Base-by-base conservation (phyloP, 1,284 basidiomycete species). In the Thecaphora thlaspeos region DNA sequence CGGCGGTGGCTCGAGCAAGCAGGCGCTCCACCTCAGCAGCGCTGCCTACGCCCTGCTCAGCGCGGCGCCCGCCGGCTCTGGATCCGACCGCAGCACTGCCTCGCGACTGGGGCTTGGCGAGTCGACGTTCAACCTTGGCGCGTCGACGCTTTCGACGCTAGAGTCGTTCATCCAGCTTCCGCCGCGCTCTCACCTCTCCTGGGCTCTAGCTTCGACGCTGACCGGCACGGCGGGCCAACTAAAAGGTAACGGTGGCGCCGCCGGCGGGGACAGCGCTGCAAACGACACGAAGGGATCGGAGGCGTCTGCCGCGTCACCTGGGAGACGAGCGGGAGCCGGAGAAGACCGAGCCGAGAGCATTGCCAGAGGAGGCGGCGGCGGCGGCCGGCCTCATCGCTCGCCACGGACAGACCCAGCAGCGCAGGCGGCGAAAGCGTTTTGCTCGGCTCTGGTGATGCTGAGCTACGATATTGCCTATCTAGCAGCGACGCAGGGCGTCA, bases 381-480 rank as follows among this genome's bases (percentile, higher is more conserved):
- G 26, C 26, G 26, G 26, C 26, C 26, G 26, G 11, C 11, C 26
- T 11, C 26, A 32, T 18, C 43, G 43, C n/a, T 17, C 5, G n/a
- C 28, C 8, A 32, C 24, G 9, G 21, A 19, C n/a, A 18, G 26
- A 28, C 37, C 43, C 60, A 11, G 50, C 36, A 28, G 48, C 45
- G 12, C 51, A 62, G 21, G 57, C 60, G 3, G 68, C 64, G 19
- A 51, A 54, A 39, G 59, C 61, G 17, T 72, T 70, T 39, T 48
- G 60, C 24, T 50, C 61, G 28, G 68, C 62, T 17, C 53, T 72
- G 15, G 56, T 61, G 39, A 72, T 70, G 68, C 55, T 72, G 7
- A 55, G 50, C 39, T 72, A 72, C 51, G 47, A 70, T 30, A 57
- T 55, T 1, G 70, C 65, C 41, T 72, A 68, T 34, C 51, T 72